These are phyloP conservation scores for Nakazawaea pomicola DNA, from an alignment of 805 yeast species.

Conservation along the genomic window DNA sequence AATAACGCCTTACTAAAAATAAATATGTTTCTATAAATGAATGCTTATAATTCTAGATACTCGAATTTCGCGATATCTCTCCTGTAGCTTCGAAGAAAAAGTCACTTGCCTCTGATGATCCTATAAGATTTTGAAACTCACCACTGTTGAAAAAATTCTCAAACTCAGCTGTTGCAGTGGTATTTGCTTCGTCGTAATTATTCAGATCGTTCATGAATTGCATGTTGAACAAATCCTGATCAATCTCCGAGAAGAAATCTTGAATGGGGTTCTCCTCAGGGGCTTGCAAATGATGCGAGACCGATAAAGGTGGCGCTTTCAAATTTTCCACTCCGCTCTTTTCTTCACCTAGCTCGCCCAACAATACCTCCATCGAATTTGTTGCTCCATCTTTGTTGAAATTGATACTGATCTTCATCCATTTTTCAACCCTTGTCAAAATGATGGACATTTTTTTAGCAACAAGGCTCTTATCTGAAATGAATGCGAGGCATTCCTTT, in stretches of 20 bases:
- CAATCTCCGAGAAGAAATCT: slow-evolving; percentile 12
- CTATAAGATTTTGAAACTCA: background rate
- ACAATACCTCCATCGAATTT: slow-evolving; percentile 48
- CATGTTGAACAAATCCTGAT: slow-evolving; percentile 11
- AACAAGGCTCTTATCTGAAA: slow-evolving; percentile 25
- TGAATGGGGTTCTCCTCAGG: slow-evolving; percentile 4
- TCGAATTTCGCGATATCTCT: slow-evolving; percentile 9
- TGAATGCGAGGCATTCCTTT: slow-evolving; percentile 17
- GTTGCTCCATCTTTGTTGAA: slow-evolving; percentile 46
- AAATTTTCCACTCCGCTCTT: slow-evolving; percentile 32
- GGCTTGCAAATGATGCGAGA: background rate
- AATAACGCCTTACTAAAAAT: too few species aligned
- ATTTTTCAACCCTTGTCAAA: slow-evolving; percentile 29
- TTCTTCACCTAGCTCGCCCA: slow-evolving; percentile 51
- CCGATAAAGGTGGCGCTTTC: slow-evolving; percentile 16
- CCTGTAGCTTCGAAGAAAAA: slow-evolving; percentile 10
- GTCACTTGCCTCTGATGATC: background rate
- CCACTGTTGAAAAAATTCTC: background rate
- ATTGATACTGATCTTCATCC: slow-evolving; percentile 33
- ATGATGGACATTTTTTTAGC: slow-evolving; percentile 30
- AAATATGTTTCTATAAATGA: too few species aligned
- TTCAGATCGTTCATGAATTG: slow-evolving; percentile 8
- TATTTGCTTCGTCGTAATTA: background rate
- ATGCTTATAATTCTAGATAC: too few species aligned
- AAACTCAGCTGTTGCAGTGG: background rate